Conservation (phyloP, 257 asterid genomes). For the Solanum chmielewskii region DNA sequence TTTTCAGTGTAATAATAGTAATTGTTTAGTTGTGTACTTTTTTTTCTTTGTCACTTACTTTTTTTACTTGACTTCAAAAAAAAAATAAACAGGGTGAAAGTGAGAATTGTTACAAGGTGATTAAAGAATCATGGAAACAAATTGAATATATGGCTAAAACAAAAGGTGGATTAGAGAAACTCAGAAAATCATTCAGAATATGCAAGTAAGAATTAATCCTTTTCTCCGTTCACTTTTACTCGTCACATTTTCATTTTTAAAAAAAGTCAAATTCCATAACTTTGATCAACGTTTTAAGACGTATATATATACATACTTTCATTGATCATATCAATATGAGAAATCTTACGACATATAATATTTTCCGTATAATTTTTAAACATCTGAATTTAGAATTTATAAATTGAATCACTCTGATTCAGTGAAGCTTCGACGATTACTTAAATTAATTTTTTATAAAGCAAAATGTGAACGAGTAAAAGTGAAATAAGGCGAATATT, state of each 20-base stretch:
- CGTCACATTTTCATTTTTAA: too few relatives aligned
- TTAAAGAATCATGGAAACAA: conserved; percentile 71
- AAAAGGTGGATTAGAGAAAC: conserved; percentile 48
- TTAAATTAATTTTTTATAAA: too few relatives aligned
- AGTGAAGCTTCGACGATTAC: too few relatives aligned
- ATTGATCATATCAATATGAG: too few relatives aligned
- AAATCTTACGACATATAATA: neutral
- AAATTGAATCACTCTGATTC: too few relatives aligned
- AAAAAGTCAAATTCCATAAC: too few relatives aligned
- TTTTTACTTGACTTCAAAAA: neutral
- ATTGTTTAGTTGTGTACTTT: neutral
- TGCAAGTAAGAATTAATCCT: conserved; percentile 52
- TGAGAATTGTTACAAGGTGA: conserved; percentile 63
- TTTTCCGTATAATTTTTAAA: too few relatives aligned
- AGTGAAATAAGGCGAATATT: neutral
- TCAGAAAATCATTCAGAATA: conserved; percentile 54
- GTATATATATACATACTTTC: too few relatives aligned
- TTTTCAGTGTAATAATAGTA: too few relatives aligned
- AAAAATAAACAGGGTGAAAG: conserved; percentile 51
- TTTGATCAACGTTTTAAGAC: too few relatives aligned
- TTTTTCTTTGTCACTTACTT: neutral
- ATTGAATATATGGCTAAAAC: conserved; percentile 52
- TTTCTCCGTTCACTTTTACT: too few relatives aligned
- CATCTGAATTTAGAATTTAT: neutral
- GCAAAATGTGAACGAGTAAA: neutral